These are phyloP conservation scores for Pinguiococcus pyrenoidosus DNA, from an alignment of 108 stramenopile species.

Conservation along the genomic window DNA sequence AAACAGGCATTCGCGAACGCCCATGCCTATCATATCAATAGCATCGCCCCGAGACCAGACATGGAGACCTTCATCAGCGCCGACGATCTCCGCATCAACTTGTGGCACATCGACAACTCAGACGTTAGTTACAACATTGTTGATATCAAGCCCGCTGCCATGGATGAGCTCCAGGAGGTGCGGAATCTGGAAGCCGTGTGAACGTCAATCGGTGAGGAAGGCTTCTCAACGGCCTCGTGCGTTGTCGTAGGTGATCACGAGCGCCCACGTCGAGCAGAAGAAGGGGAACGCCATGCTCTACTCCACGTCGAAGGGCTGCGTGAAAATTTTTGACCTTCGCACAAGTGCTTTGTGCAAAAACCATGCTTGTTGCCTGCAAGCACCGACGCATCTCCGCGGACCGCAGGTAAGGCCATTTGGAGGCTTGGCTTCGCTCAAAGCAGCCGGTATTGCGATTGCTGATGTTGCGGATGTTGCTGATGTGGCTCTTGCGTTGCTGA, in stretches of 20 bases:
- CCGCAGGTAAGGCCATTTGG: too few species aligned
- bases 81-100: slow-evolving; percentile 54
- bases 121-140: slow-evolving; percentile 35
- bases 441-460: too few species aligned
- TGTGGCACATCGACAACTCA: slow-evolving; percentile 37
- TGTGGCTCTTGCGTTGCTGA: too few species aligned
- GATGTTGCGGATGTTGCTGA: too few species aligned
- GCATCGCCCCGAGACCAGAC: slow-evolving; percentile 35
- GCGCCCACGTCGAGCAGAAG: slow-evolving; percentile 45
- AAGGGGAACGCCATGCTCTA: slow-evolving; percentile 42
- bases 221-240: too few species aligned
- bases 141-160: slow-evolving; percentile 51
- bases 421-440: too few species aligned
- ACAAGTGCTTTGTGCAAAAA: neutral
- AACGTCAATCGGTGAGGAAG: too few species aligned
- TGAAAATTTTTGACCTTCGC: slow-evolving; percentile 29
- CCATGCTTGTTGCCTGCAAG: too few species aligned
- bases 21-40: slow-evolving; percentile 60
- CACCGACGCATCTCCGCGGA: too few species aligned
- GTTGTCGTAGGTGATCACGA: slow-evolving; percentile 57
- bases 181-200: too few species aligned
- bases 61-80: slow-evolving; percentile 48
- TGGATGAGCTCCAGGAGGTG: slow-evolving; percentile 58
- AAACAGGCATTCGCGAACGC: slow-evolving; percentile 42
- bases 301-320: slow-evolving; percentile 34